Evolutionary conservation across 2,329 filamentous ascomycete genomes (phyloP).

Genomic region (Metarhizium rileyi): DNA sequence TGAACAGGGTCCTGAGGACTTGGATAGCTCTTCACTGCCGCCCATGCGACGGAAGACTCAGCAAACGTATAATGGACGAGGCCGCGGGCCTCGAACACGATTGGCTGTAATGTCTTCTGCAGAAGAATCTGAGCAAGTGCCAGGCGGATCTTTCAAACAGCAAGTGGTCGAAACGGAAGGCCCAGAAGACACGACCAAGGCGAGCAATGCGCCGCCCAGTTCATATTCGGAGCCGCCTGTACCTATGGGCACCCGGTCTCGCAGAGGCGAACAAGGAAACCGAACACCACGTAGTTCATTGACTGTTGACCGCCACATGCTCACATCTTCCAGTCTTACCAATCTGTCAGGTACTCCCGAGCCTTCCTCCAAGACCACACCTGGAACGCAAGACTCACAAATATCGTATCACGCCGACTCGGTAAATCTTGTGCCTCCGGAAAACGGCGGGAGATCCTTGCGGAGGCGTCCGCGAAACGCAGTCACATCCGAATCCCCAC

Average conservation of each 20-base stretch:
- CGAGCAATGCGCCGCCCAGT: neutral
- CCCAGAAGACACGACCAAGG: neutral
- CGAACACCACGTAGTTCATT: conserved; percentile 13
- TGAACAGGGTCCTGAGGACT: conserved; percentile 10
- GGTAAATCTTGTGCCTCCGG: conserved; percentile 16
- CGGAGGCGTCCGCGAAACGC: conserved; percentile 10
- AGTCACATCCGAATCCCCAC: conserved; percentile 19
- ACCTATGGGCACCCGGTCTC: neutral
- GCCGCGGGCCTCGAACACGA: neutral
- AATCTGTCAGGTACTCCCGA: conserved; percentile 29
- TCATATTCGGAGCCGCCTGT: neutral
- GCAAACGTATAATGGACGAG: conserved; percentile 5
- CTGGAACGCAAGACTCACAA: conserved; percentile 24
- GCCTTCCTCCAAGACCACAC: conserved; percentile 26
- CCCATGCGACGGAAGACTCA: conserved; percentile 9
- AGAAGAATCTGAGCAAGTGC: neutral
- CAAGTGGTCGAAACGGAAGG: neutral
- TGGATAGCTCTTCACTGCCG: conserved; percentile 19
- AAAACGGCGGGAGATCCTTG: conserved; percentile 10
- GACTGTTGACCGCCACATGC: neutral
- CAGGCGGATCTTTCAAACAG: neutral
- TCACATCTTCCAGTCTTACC: conserved; percentile 30
- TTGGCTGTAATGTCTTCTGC: conserved; percentile 4
- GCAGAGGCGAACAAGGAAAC: conserved; percentile 11
- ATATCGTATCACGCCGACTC: conserved; percentile 13